These are phyloP conservation scores for Auricularia cornea DNA, from an alignment of 768 basidiomycete species.

Conservation along the genomic window DNA sequence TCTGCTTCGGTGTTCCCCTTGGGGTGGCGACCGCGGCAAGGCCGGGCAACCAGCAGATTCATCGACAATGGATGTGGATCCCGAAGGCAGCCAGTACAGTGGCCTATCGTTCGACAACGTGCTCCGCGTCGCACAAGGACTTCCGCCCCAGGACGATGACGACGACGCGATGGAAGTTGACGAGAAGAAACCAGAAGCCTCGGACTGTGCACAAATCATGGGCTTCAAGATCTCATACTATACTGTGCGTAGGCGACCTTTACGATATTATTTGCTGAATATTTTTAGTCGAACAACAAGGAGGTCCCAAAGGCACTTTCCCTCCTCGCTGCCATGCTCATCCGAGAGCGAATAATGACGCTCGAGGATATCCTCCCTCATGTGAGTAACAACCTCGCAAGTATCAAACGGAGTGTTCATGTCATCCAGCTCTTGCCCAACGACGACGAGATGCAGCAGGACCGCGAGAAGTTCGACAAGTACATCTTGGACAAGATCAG, in stretches of 20 bases:
- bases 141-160: slow-evolving; percentile 12
- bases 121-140: slow-evolving; percentile 43
- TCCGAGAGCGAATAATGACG: slow-evolving; percentile 82
- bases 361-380: slow-evolving; percentile 90
- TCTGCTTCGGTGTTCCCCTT: slow-evolving; percentile 79
- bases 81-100: slow-evolving; percentile 34
- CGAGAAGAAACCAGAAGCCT: slow-evolving; percentile 29
- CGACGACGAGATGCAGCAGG: slow-evolving; percentile 64
- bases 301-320: slow-evolving; percentile 63
- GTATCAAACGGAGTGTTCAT: slow-evolving; percentile 1
- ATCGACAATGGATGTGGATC: slow-evolving; percentile 30
- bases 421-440: slow-evolving; percentile 52
- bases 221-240: slow-evolving; percentile 97
- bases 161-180: slow-evolving; percentile 10
- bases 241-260: slow-evolving; percentile 45
- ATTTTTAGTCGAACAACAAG: slow-evolving; percentile 30
- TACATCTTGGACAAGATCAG: slow-evolving; percentile 51
- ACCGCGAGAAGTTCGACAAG: slow-evolving; percentile 36
- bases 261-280: not conserved
- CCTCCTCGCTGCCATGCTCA: slow-evolving; percentile 75
- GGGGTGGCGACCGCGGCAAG: slow-evolving; percentile 37
- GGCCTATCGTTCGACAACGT: slow-evolving; percentile 64
- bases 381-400: slow-evolving; percentile 41
- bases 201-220: slow-evolving; percentile 79
- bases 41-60: slow-evolving; percentile 17